A percentile compares a stretch with the other conserved stretches of the same genome.
Evolutionary conservation across 805 yeast genomes (phyloP).

Genomic region (Sugiyamaella floridensis): DNA sequence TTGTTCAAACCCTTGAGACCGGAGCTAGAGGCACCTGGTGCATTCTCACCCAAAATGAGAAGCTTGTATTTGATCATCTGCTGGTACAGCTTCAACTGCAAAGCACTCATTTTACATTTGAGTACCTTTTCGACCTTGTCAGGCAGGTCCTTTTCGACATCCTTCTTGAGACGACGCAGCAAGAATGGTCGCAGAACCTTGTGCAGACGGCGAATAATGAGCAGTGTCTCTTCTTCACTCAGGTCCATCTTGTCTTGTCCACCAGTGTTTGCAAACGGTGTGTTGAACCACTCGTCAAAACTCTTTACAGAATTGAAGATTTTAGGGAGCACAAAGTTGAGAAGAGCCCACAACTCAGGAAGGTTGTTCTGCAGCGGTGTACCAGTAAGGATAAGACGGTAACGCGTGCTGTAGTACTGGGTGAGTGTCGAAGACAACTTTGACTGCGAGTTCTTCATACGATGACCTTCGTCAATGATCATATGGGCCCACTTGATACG

Average conservation of each 20-base stretch:
- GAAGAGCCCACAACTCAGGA: slow-evolving; percentile 94
- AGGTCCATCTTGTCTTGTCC: slow-evolving; percentile 88
- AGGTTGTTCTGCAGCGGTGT: slow-evolving; percentile 92
- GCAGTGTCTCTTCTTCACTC: slow-evolving; percentile 91
- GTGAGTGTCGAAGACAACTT: slow-evolving; percentile 80
- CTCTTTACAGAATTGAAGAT: slow-evolving; percentile 95
- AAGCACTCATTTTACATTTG: slow-evolving; percentile 85
- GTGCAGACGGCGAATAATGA: slow-evolving; percentile 91
- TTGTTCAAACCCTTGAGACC: slow-evolving; percentile 74
- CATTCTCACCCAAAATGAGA: slow-evolving; percentile 54
- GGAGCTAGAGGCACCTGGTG: slow-evolving; percentile 31
- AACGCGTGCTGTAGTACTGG: slow-evolving; percentile 74
- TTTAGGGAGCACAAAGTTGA: slow-evolving; percentile 90
- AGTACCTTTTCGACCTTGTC: slow-evolving; percentile 91
- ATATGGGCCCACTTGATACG: slow-evolving; percentile 90
- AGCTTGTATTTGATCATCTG: slow-evolving; percentile 86
- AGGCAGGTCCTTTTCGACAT: slow-evolving; percentile 94
- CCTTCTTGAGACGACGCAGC: slow-evolving; percentile 89
- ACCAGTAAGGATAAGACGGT: slow-evolving; percentile 89
- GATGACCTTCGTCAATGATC: slow-evolving; percentile 98
- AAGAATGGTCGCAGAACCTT: slow-evolving; percentile 92
- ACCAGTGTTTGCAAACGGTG: slow-evolving; percentile 97
- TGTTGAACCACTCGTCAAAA: slow-evolving; percentile 97
- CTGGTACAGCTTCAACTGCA: slow-evolving; percentile 77
- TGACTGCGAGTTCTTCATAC: slow-evolving; percentile 91